phyloP scores from a whole-genome alignment of 495 filamentous ascomycete species.

The Neurospora tetrasperma region DNA sequence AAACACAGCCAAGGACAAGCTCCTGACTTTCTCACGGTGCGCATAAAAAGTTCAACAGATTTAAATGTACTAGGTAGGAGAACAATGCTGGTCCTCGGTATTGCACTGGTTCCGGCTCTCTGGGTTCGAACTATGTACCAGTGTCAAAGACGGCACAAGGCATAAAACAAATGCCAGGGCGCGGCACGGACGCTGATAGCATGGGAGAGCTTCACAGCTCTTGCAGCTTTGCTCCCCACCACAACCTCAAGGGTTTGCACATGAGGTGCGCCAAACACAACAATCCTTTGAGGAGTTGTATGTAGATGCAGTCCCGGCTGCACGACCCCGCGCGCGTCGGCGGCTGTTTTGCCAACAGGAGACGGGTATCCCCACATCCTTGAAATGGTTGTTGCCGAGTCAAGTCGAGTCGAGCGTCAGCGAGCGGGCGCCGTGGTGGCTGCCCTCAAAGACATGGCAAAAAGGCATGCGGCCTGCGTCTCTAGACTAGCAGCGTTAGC shows the following conservation, averaged over 20 bases:
- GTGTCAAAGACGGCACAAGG: not conserved
- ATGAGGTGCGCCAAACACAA: not conserved
- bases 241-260: not conserved
- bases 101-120: not conserved
- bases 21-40: not conserved
- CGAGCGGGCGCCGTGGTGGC: not conserved
- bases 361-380: not conserved
- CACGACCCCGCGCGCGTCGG: not conserved
- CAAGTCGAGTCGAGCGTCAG: not conserved
- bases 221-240: not conserved
- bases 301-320: not conserved
- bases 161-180: not conserved
- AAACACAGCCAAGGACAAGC: not conserved
- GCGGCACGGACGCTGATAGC: not conserved
- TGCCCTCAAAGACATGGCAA: not conserved
- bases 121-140: not conserved
- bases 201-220: not conserved
- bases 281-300: not conserved
- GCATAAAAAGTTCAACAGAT: not conserved
- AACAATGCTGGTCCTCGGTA: not conserved
- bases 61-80: not conserved
- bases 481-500: not conserved
- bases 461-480: not conserved
- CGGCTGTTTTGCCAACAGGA: not conserved
- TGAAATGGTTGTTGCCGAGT: not conserved